Conservation (phyloP, 306 rosid species). For the Begonia peltatifolia region DNA sequence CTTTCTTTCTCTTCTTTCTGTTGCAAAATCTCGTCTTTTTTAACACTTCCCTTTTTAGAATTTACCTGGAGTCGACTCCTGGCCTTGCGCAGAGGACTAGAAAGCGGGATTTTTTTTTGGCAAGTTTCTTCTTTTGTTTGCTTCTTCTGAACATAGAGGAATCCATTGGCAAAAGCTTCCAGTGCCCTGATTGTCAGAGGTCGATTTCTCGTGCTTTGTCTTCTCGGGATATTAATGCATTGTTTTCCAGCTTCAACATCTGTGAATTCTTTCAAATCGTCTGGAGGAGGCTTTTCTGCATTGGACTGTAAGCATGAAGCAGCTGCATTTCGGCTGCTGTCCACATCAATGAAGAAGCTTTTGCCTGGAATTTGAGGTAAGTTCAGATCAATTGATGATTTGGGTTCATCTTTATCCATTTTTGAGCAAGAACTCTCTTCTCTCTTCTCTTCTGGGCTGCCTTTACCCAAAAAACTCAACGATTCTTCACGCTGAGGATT, state of each 20-base stretch:
- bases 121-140: conserved; percentile 15
- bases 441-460: conserved; percentile 15
- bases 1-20: conserved; percentile 24
- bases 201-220: conserved; percentile 68
- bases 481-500: conserved; percentile 17
- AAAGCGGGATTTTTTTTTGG: conserved; percentile 11
- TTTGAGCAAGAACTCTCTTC: conserved; percentile 8
- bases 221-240: conserved; percentile 24
- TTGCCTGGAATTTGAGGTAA: conserved; percentile 17
- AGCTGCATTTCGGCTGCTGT: conserved; percentile 13
- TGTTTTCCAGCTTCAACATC: conserved; percentile 11
- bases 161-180: conserved; percentile 56
- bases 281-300: conserved; percentile 10
- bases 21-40: conserved; percentile 4
- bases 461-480: conserved; percentile 17
- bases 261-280: conserved; percentile 11
- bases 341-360: conserved; percentile 12
- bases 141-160: conserved; percentile 27
- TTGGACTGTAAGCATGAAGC: conserved; percentile 10
- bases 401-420: conserved; percentile 24
- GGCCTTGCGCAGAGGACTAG: conserved; percentile 30
- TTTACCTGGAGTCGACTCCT: conserved; percentile 23
- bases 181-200: conserved; percentile 58
- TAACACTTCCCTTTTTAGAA: conserved; percentile 17
- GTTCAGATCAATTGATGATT: conserved; percentile 14